Percentiles rank a stretch among this genome's conserved stretches.
These are phyloP conservation scores for Cerioporus squamosus DNA, from an alignment of 1,284 basidiomycete species.

Conservation along the genomic window DNA sequence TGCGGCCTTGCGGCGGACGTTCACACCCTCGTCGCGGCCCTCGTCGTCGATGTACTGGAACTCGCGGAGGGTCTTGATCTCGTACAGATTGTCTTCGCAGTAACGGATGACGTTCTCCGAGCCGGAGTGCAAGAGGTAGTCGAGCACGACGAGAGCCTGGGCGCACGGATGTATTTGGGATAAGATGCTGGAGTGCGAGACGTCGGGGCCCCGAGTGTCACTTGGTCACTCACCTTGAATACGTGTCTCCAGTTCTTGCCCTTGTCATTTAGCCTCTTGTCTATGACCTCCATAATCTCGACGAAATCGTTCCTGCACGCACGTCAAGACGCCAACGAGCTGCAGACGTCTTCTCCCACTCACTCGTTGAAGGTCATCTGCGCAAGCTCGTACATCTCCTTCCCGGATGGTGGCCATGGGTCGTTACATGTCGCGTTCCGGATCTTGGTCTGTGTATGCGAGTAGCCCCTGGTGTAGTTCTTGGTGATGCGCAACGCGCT, in stretches of 20 bases:
- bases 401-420: slow-evolving; percentile 94
- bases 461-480: slow-evolving; percentile 93
- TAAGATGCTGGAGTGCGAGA: too few relatives aligned
- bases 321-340: not conserved
- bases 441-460: slow-evolving; percentile 90
- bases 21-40: slow-evolving; percentile 93
- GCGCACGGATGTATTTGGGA: not conserved
- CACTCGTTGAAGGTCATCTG: slow-evolving; percentile 96
- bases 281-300: slow-evolving; percentile 99
- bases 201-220: too few relatives aligned
- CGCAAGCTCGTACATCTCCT: slow-evolving; percentile 98
- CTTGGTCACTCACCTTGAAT: slow-evolving; percentile 85
- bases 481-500: slow-evolving; percentile 82
- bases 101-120: slow-evolving; percentile 97
- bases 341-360: slow-evolving; percentile 33
- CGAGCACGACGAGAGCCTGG: slow-evolving; percentile 89
- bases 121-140: slow-evolving; percentile 94
- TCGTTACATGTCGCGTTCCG: slow-evolving; percentile 97
- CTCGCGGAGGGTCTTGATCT: slow-evolving; percentile 98
- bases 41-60: slow-evolving; percentile 97
- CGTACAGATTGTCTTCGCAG: slow-evolving; percentile 95
- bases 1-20: slow-evolving; percentile 97
- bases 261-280: slow-evolving; percentile 98
- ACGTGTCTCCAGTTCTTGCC: slow-evolving; percentile 99
- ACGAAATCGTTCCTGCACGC: slow-evolving; percentile 85